These are phyloP conservation scores for Fraxinus velutina DNA, from an alignment of 305 asterid genomes.

Conservation along the genomic window DNA sequence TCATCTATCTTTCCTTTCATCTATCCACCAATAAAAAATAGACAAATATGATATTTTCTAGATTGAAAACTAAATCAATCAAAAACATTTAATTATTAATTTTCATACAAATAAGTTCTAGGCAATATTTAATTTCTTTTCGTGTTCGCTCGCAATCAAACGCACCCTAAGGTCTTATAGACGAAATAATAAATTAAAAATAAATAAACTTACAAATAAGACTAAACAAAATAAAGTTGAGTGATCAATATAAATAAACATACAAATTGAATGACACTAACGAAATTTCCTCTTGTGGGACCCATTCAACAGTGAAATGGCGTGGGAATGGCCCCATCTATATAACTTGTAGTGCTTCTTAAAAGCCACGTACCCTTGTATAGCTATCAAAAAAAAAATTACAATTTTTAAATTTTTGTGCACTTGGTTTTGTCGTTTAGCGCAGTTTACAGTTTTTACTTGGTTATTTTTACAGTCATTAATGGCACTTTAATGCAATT, in stretches of 20 bases:
- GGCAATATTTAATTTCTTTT: too few species aligned
- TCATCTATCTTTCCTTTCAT: too few species aligned
- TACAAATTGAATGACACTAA: background rate
- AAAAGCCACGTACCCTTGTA: constrained; percentile 59
- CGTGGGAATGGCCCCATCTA: background rate
- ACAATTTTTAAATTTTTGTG: background rate
- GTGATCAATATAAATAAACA: background rate
- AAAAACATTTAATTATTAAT: too few species aligned
- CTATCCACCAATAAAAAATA: too few species aligned
- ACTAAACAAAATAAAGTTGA: background rate
- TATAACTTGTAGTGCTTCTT: constrained; percentile 45
- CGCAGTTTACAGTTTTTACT: constrained; percentile 3
- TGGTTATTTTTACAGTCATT: constrained; percentile 21
- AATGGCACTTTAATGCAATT: constrained; percentile 29
- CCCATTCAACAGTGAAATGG: background rate
- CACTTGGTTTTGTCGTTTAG: constrained; percentile 34
- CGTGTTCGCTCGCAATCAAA: too few species aligned
- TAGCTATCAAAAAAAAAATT: constrained; percentile 22
- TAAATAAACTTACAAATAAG: background rate
- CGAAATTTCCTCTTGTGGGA: background rate
- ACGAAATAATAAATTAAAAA: background rate
- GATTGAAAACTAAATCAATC: background rate
- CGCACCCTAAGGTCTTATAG: too few species aligned
- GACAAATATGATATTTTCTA: too few species aligned
- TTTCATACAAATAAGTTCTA: too few species aligned